Conservation (phyloP, 305 asterid genomes). For the Solanum hybrid region DNA sequence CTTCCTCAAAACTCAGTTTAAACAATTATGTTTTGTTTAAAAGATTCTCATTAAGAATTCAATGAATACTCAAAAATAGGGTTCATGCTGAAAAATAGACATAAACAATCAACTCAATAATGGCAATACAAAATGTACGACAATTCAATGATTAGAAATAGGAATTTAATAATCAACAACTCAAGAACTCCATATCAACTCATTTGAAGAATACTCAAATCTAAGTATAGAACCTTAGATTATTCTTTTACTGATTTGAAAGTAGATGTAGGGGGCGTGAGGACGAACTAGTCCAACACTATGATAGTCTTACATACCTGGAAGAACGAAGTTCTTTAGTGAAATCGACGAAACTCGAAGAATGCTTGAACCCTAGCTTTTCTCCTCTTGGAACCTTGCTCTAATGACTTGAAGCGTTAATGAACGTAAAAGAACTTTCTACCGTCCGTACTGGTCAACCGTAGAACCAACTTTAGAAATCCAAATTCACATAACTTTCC, state of each 20-base stretch:
- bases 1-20: neutral
- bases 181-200: neutral
- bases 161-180: neutral
- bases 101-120: neutral
- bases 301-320: neutral
- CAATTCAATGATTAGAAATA: neutral
- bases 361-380: neutral
- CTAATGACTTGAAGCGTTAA: neutral
- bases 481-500: neutral
- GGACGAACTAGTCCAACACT: neutral
- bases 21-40: neutral
- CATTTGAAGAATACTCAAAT: no score
- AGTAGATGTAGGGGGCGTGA: neutral
- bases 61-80: neutral
- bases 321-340: neutral
- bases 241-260: neutral
- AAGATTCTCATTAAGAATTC: neutral
- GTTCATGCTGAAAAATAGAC: neutral
- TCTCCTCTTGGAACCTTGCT: neutral
- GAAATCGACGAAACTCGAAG: neutral
- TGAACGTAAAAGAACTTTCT: neutral
- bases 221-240: neutral
- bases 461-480: neutral
- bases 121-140: neutral
- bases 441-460: neutral